Percentiles rank a stretch among this genome's conserved stretches.
Evolutionary conservation across 2,329 filamentous ascomycete species (phyloP).

Genomic region (Aspergillus sergii): DNA sequence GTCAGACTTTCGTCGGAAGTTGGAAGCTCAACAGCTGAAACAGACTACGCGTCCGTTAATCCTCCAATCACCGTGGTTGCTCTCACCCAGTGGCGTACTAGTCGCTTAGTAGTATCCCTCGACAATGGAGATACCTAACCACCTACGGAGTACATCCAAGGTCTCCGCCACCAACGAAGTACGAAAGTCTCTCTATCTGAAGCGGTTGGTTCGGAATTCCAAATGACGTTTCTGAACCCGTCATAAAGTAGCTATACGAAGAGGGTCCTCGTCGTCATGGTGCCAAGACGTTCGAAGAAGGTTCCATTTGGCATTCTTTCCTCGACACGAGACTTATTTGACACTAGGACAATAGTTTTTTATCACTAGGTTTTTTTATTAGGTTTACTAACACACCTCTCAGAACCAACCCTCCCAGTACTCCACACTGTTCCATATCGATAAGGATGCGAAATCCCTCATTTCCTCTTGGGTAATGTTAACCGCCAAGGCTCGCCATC

Average conservation of each 20-base stretch:
- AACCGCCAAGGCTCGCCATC: conserved; percentile 6
- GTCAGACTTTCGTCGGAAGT: neutral
- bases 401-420: neutral
- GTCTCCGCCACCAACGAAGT: neutral
- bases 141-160: neutral
- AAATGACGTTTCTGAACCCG: neutral
- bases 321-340: conserved; percentile 1
- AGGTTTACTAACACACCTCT: neutral
- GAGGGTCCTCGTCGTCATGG: neutral
- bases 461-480: conserved; percentile 6
- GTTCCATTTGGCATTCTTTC: conserved; percentile 4
- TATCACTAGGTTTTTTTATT: neutral
- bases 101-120: conserved; percentile 3
- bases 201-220: neutral
- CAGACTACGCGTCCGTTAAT: conserved; percentile 16
- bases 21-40: conserved; percentile 23
- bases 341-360: neutral
- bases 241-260: neutral
- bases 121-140: conserved; percentile 1
- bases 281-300: conserved; percentile 7
- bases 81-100: conserved; percentile 1
- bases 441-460: neutral
- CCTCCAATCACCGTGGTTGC: conserved; percentile 17
- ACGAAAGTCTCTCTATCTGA: neutral
- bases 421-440: neutral